These are phyloP conservation scores for Euphrasia arctica DNA, from an alignment of 305 asterid genomes.

Conservation along the genomic window DNA sequence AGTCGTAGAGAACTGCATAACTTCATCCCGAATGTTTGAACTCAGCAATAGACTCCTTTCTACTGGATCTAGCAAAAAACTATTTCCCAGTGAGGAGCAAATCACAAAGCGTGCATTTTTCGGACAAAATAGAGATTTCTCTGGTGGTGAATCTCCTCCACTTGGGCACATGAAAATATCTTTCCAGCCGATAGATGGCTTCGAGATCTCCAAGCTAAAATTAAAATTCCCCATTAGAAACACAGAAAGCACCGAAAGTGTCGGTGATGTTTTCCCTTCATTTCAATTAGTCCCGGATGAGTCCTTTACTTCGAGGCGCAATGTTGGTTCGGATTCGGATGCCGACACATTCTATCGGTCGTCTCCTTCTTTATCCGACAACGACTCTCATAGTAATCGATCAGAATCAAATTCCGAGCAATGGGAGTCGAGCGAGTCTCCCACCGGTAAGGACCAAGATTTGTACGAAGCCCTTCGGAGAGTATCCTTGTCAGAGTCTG, in stretches of 20 bases:
- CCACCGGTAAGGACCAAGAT: constrained; percentile 58
- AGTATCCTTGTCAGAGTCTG: constrained; percentile 62
- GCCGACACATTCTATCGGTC: constrained; percentile 84
- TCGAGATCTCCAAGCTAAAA: constrained; percentile 66
- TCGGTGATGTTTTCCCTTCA: constrained; percentile 61
- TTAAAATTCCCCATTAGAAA: constrained; percentile 68
- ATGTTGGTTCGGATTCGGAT: constrained; percentile 71
- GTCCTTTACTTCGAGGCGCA: constrained; percentile 36
- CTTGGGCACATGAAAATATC: constrained; percentile 92
- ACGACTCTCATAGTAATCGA: constrained; percentile 61
- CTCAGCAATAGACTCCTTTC: constrained; percentile 49
- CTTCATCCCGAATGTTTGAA: constrained; percentile 59
- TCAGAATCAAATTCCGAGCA: constrained; percentile 78
- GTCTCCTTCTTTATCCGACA: constrained; percentile 72
- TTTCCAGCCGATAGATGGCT: constrained; percentile 70
- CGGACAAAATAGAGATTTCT: constrained; percentile 41
- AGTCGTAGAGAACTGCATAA: constrained; percentile 20
- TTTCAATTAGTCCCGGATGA: constrained; percentile 92
- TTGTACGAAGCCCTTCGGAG: constrained; percentile 58
- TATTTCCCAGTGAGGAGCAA: constrained; percentile 39
- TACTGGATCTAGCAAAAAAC: constrained; percentile 49
- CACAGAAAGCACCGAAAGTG: constrained; percentile 25
- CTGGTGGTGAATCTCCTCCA: constrained; percentile 61
- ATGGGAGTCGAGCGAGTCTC: constrained; percentile 78
- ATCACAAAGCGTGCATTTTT: constrained; percentile 34